phyloP scores from a whole-genome alignment of 148 eudicot genomes.

The Fagopyrum tataricum region DNA sequence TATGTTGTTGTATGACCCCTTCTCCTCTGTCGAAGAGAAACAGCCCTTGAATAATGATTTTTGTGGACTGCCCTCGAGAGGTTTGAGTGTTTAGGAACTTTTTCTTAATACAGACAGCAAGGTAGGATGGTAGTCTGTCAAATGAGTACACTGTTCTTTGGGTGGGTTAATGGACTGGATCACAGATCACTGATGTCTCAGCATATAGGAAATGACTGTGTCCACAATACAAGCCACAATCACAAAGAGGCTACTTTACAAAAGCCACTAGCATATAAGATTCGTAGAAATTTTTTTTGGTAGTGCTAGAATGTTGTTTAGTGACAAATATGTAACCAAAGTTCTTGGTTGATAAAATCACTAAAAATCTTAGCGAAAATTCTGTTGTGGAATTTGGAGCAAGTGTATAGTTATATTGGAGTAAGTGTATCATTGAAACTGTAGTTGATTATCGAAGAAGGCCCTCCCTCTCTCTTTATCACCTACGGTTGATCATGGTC shows the following conservation, averaged over 20 bases:
- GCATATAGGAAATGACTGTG: not conserved
- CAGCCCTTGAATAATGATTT: not conserved
- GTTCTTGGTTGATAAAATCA: conserved; percentile 1
- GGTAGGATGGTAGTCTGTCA: not conserved
- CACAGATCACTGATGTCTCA: not conserved
- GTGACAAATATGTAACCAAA: not conserved
- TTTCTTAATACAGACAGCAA: not conserved
- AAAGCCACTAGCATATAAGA: not conserved
- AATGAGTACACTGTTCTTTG: not conserved
- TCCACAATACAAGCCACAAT: not conserved
- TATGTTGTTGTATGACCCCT: not conserved
- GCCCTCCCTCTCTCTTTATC: too few relatives aligned
- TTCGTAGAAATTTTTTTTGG: not conserved
- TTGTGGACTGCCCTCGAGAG: not conserved
- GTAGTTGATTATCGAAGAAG: too few relatives aligned
- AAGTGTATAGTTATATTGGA: too few relatives aligned
- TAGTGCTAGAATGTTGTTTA: conserved; percentile 1
- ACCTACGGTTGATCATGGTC: too few relatives aligned
- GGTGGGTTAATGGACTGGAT: not conserved
- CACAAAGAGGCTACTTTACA: conserved; percentile 3
- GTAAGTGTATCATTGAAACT: too few relatives aligned
- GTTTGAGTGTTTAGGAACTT: not conserved
- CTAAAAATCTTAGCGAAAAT: not conserved
- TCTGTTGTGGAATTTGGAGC: not conserved
- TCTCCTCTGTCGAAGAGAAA: not conserved